Percentiles rank a stretch among this genome's conserved stretches.
Conservation (phyloP, 192 early-diverging fungal species). For the Entophlyctis luteolus region DNA sequence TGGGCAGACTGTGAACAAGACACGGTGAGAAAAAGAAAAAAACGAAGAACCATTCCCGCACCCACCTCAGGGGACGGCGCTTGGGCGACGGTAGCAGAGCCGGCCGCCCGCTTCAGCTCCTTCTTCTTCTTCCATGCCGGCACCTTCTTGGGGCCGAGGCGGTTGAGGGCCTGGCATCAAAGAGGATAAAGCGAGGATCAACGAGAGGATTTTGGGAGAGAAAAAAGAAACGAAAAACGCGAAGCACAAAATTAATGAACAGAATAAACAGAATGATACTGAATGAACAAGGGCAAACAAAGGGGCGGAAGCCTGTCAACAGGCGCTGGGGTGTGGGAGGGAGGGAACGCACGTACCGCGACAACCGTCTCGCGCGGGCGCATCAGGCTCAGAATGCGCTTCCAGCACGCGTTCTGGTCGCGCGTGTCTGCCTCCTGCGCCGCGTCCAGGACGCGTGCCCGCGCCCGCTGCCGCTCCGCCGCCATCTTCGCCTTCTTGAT, state of each 20-base stretch:
- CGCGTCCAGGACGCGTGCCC: conserved; percentile 22
- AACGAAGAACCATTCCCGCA: neutral
- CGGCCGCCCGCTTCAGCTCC: conserved; percentile 20
- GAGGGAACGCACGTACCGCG: neutral
- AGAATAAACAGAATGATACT: too few relatives aligned
- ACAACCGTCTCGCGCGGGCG: conserved; percentile 24
- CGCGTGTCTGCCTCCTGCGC: neutral
- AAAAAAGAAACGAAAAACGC: neutral
- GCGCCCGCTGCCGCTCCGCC: conserved; percentile 26
- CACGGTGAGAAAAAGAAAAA: neutral
- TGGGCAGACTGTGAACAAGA: conserved; percentile 15
- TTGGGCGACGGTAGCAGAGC: neutral
- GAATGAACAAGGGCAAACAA: too few relatives aligned
- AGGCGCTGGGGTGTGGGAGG: too few relatives aligned
- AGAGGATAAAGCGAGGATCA: neutral
- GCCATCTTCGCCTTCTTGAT: conserved; percentile 40
- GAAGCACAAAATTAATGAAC: neutral
- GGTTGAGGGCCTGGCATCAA: conserved; percentile 37
- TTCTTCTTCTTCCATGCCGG: conserved; percentile 43
- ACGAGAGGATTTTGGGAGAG: neutral
- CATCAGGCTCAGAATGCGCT: conserved; percentile 21
- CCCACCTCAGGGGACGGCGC: neutral
- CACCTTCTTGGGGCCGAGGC: conserved; percentile 26
- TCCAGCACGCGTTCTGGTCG: conserved; percentile 18
- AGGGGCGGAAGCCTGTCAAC: too few relatives aligned